Percentiles rank a stretch among this genome's conserved stretches.
Evolutionary conservation across 768 basidiomycete genomes (phyloP).

Genomic region (Calocera cornea): DNA sequence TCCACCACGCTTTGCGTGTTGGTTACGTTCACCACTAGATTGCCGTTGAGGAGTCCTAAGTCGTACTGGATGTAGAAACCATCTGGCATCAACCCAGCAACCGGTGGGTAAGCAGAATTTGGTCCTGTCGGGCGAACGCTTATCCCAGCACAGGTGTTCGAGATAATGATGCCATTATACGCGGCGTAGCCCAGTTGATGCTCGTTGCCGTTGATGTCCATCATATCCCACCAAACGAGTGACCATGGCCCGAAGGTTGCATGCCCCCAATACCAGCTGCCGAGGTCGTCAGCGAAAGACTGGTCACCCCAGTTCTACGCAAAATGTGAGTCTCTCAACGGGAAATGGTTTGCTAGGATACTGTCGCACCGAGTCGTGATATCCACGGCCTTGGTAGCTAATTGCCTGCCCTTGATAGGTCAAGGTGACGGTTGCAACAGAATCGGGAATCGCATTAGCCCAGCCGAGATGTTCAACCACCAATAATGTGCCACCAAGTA

Average conservation of each 20-base stretch:
- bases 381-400: not conserved
- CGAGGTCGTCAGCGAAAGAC: not conserved
- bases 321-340: not conserved
- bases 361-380: not conserved
- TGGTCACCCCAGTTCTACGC: not conserved
- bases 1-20: not conserved
- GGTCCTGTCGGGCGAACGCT: not conserved
- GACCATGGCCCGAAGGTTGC: not conserved
- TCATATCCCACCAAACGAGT: not conserved
- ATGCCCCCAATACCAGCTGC: not conserved
- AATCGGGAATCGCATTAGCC: not conserved
- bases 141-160: not conserved
- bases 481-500: not conserved
- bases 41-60: not conserved
- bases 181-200: not conserved
- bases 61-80: not conserved
- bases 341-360: not conserved
- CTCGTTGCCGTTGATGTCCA: not conserved
- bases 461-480: not conserved
- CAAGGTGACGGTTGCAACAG: not conserved
- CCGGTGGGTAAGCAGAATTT: not conserved
- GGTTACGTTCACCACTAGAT: not conserved
- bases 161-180: not conserved
- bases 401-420: not conserved
- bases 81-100: not conserved